Percentiles rank a stretch among this genome's conserved stretches.
Evolutionary conservation across 1,284 basidiomycete genomes (phyloP).

Genomic region (Phlebopus sp.): DNA sequence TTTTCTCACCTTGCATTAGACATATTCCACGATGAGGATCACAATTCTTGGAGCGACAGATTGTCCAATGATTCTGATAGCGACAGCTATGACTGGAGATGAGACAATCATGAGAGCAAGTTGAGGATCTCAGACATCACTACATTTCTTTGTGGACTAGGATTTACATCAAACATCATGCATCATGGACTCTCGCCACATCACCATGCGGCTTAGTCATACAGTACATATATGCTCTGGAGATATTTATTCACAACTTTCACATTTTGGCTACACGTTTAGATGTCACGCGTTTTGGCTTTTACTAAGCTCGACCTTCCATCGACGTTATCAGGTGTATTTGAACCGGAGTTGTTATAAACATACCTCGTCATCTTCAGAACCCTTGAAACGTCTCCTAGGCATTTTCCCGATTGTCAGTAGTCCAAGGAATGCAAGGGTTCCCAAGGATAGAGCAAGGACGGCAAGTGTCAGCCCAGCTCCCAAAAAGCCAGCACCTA

Average conservation of each 20-base stretch:
- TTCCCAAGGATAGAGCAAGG: constrained; percentile 37
- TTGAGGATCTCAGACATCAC: constrained; percentile 13
- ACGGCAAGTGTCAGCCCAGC: constrained; percentile 56
- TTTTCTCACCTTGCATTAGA: constrained; percentile 16
- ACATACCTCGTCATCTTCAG: constrained; percentile 22
- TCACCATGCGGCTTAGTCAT: constrained; percentile 5
- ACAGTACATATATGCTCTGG: constrained; percentile 17
- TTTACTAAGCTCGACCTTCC: constrained; percentile 24
- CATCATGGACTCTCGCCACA: constrained; percentile 19
- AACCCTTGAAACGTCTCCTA: constrained; percentile 1
- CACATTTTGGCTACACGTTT: background rate
- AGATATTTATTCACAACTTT: constrained; percentile 3
- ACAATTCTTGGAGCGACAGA: constrained; percentile 25
- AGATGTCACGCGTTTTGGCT: constrained; percentile 11
- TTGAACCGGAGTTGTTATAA: background rate
- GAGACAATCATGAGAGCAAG: constrained; percentile 9
- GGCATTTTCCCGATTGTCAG: constrained; percentile 36
- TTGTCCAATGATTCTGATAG: constrained; percentile 9
- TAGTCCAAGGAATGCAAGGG: constrained; percentile 46
- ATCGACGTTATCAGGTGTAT: constrained; percentile 8
- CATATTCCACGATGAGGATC: constrained; percentile 25
- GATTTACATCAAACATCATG: constrained; percentile 20
- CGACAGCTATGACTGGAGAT: constrained; percentile 30
- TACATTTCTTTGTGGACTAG: constrained; percentile 20
- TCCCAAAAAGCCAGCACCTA: constrained; percentile 65